Evolutionary conservation across 1,284 basidiomycete species (phyloP).

Genomic region (Cutaneotrichosporon cavernicola): DNA sequence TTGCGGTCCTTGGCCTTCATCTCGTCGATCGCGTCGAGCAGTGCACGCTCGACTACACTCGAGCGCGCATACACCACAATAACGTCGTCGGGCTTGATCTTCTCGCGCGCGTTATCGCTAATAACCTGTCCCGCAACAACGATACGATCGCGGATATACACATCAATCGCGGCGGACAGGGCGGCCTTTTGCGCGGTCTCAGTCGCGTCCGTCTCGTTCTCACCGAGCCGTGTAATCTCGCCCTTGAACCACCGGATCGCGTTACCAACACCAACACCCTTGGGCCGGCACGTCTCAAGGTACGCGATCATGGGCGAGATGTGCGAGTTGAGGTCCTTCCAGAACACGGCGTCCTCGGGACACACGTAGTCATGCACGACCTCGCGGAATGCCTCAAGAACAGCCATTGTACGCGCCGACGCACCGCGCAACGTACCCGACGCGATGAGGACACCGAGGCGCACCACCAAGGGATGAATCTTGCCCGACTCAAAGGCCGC

Average conservation of each 20-base stretch:
- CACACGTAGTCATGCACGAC: constrained; percentile 51
- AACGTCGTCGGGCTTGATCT: constrained; percentile 91
- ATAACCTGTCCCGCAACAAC: constrained; percentile 92
- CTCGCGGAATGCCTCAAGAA: constrained; percentile 56
- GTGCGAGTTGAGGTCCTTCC: constrained; percentile 50
- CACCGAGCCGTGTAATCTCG: constrained; percentile 88
- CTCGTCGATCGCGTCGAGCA: constrained; percentile 67
- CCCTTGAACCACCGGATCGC: constrained; percentile 75
- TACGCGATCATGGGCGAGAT: constrained; percentile 54
- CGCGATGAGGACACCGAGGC: constrained; percentile 49
- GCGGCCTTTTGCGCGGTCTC: constrained; percentile 89
- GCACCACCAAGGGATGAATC: constrained; percentile 49
- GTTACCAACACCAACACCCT: constrained; percentile 54
- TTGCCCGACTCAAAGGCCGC: constrained; percentile 36
- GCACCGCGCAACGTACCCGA: constrained; percentile 50
- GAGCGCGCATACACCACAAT: constrained; percentile 92
- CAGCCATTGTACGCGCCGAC: constrained; percentile 55
- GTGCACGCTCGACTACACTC: constrained; percentile 86
- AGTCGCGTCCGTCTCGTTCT: constrained; percentile 69
- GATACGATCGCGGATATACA: constrained; percentile 92
- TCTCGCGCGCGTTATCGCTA: constrained; percentile 78
- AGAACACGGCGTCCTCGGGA: constrained; percentile 48
- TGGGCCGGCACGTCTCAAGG: constrained; percentile 51
- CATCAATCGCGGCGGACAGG: constrained; percentile 81
- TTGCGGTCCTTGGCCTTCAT: constrained; percentile 61